Evolutionary conservation across 139 green algal genomes (phyloP), one percentile per base, ranked within the genome.

Genomic region (Mesotaenium endlicherianum): DNA sequence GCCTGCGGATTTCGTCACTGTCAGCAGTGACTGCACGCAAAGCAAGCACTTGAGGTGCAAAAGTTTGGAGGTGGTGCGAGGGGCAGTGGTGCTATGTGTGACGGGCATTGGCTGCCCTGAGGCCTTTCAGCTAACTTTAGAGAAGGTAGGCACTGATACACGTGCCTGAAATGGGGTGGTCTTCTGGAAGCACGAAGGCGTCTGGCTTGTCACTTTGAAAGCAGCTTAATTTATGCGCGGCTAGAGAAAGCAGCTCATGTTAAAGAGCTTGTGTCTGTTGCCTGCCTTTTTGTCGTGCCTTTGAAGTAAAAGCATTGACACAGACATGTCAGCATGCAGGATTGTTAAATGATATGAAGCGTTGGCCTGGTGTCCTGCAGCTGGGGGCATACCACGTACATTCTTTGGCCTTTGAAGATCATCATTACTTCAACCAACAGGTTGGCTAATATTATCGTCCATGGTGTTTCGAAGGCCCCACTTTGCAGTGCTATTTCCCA

Each of bases 61-160:
- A 60, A 20, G 30, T 76, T 64, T 76, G n/a, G 20, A 20, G n/a
- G n/a, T 60, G n/a, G 30, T 76, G 20, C 67, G 31, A 76, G 71
- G 71, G 14, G 71, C 47, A 17, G 58, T 8, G n/a, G 75, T 75
- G 41, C n/a, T 82, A 4, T 75, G 38, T 39, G 75, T 82, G 4
- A 82, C 30, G 5, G 75, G 75, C 16, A 82, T 82, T 45, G 75
- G 44, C 16, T 82, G 75, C 59, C 75, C 75, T 4, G 5, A 16
- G 3, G 55, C 75, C 11, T 75, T 82, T 45, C 17, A 79, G 40
- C 55, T 82, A 16, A 82, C 57, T 17, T 43, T 82, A 6, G 14
- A 82, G 64, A 75, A 16, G 34, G 34, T 75, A 39, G 64, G 64
- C 40, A 16, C 16, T 59, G 16, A 16, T 59, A 14, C 49, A 30